Evolutionary conservation across 169 alveolate species (phyloP), one percentile per base, ranked within the genome.

Genomic region (Plasmodium berghei): DNA sequence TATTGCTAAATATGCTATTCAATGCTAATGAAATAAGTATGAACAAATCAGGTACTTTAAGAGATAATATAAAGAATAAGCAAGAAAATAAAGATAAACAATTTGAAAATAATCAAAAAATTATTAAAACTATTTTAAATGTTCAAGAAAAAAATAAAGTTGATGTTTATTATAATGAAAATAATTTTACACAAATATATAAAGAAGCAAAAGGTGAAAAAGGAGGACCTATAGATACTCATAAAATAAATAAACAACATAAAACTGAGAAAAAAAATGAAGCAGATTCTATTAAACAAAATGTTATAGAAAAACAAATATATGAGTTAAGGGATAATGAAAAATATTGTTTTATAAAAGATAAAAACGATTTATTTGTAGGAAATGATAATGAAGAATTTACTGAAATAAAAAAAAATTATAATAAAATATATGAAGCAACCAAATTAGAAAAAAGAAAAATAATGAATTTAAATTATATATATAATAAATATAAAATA

Each of bases 401-500:
- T 58, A 58, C 56, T 34, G 73, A 56, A 20, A 22, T 54, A 72
- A 45, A 12, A 34, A 64, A 49, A n/a, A 18, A 67, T 16, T 24
- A 83, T 24, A 59, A 49, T n/a, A 59, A 66, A 55, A 24, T 26
- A 12, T 58, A n/a, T 28, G 55, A 28, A 6, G 48, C 5, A n/a
- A 46, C n/a, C 3, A 66, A 42, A 26, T 18, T 71, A 40, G 85
- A 66, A 56, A 56, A 61, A 10, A 69, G 24, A 18, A 54, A 40
- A 70, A 4, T 20, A 58, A 70, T 34, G 45, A 77, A 71, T 24
- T 58, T 61, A 18, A 86, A 72, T 56, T 58, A 54, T 24, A 64
- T 86, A 1, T 86, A 86, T 54, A 70, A 86, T 48, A 86, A 86
- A 28, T 86, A 86, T 73, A 86, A 86, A 26, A 70, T 86, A 24